Conservation (phyloP, 2,329 filamentous ascomycete genomes). For the Penicillium crustosum region DNA sequence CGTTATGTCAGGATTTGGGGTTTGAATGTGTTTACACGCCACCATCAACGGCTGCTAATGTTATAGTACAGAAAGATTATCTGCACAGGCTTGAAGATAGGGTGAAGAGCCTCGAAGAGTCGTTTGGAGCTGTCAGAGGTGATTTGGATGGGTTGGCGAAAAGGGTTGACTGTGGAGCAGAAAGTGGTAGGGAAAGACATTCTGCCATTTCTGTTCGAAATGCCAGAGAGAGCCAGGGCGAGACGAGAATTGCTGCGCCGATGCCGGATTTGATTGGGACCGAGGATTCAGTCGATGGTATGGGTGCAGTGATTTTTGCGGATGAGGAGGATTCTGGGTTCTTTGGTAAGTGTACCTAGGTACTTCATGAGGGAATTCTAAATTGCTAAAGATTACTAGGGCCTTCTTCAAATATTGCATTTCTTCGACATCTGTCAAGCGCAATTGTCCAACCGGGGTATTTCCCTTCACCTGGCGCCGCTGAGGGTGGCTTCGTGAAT, state of each 20-base stretch:
- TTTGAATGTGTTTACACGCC: constrained; percentile 48
- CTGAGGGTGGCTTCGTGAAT: constrained; percentile 22
- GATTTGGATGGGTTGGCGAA: not conserved
- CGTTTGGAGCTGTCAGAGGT: not conserved
- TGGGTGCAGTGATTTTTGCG: constrained; percentile 38
- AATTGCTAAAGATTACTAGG: constrained; percentile 8
- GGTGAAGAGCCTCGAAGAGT: constrained; percentile 30
- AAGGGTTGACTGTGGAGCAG: not conserved
- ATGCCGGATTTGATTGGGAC: not conserved
- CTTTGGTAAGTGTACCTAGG: constrained; percentile 31
- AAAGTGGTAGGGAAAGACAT: not conserved
- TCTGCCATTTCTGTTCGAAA: not conserved
- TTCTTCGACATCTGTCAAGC: constrained; percentile 23
- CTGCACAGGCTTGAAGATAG: not conserved
- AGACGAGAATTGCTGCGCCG: not conserved
- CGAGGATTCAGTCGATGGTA: constrained; percentile 37
- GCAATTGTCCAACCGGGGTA: constrained; percentile 19
- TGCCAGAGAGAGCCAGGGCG: not conserved
- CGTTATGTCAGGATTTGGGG: constrained; percentile 42
- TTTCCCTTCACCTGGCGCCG: constrained; percentile 2
- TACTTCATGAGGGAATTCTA: too few species aligned
- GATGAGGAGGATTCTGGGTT: constrained; percentile 40
- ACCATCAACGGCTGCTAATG: constrained; percentile 37
- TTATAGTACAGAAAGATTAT: constrained; percentile 44
- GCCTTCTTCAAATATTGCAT: constrained; percentile 29